Conservation (phyloP, 495 filamentous ascomycete genomes). For the Gamarada debralockiae region DNA sequence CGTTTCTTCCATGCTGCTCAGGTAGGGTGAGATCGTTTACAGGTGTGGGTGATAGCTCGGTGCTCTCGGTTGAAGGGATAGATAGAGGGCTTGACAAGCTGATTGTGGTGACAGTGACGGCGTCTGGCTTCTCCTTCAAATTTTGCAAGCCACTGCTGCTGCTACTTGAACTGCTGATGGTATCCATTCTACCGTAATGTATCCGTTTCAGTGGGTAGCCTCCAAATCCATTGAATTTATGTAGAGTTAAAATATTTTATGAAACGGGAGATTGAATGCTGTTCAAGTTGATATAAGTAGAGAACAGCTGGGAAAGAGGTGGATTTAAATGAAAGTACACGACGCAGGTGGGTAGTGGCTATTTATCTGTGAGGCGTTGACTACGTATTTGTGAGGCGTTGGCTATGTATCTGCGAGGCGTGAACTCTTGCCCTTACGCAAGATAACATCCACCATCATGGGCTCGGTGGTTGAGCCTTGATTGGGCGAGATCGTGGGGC, state of each 20-base stretch:
- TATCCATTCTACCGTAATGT: background rate
- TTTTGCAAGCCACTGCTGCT: background rate
- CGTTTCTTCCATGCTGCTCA: background rate
- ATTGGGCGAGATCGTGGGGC: background rate
- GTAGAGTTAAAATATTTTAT: background rate
- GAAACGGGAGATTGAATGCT: background rate
- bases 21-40: background rate
- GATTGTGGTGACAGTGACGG: background rate
- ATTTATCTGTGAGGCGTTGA: too few species aligned
- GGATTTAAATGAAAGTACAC: background rate
- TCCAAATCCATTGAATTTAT: background rate
- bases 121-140: background rate
- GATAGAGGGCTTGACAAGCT: background rate
- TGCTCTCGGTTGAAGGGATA: background rate
- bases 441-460: background rate
- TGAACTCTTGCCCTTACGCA: background rate
- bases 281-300: background rate
- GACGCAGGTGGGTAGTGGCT: background rate
- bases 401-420: too few species aligned
- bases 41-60: background rate
- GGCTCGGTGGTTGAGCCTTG: background rate
- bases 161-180: background rate
- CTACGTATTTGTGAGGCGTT: too few species aligned
- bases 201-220: background rate
- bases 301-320: background rate